These are phyloP conservation scores for Endocladia muricata DNA, from an alignment of 31 red algal genomes.

Conservation along the genomic window DNA sequence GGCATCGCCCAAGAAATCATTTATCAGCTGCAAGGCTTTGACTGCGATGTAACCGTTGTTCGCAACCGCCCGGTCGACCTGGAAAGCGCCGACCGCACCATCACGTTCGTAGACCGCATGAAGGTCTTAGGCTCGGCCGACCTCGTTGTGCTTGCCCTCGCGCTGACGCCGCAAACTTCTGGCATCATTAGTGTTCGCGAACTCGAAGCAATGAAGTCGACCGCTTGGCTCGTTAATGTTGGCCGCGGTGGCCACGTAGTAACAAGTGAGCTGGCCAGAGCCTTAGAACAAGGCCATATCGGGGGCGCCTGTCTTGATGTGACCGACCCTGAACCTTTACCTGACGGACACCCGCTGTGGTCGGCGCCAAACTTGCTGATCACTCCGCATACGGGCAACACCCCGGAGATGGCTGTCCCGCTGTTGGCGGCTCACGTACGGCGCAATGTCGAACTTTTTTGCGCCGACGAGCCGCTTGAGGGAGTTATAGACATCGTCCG, in stretches of 20 bases:
- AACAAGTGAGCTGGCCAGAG: constrained; percentile 21
- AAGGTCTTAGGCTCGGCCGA: neutral
- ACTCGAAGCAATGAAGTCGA: constrained; percentile 29
- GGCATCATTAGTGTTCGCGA: constrained; percentile 8
- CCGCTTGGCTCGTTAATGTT: constrained; percentile 44
- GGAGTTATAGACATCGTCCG: neutral
- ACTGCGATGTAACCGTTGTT: neutral
- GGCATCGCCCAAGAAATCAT: neutral
- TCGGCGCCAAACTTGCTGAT: neutral
- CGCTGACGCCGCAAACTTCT: neutral
- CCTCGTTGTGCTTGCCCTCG: neutral
- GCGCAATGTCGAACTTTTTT: neutral
- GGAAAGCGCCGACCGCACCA: neutral
- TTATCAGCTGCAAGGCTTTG: neutral
- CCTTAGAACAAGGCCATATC: constrained; percentile 11
- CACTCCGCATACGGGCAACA: constrained; percentile 56
- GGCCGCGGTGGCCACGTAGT: constrained; percentile 52
- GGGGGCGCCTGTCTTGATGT: constrained; percentile 37
- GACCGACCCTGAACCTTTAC: constrained; percentile 50
- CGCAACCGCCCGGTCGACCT: neutral
- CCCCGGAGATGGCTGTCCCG: constrained; percentile 4
- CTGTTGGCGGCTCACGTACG: neutral
- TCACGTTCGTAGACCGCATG: neutral
- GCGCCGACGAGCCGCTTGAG: neutral
- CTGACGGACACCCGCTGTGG: constrained; percentile 34